phyloP scores from a whole-genome alignment of 768 basidiomycete genomes.

The Phaeotremella fagi region DNA sequence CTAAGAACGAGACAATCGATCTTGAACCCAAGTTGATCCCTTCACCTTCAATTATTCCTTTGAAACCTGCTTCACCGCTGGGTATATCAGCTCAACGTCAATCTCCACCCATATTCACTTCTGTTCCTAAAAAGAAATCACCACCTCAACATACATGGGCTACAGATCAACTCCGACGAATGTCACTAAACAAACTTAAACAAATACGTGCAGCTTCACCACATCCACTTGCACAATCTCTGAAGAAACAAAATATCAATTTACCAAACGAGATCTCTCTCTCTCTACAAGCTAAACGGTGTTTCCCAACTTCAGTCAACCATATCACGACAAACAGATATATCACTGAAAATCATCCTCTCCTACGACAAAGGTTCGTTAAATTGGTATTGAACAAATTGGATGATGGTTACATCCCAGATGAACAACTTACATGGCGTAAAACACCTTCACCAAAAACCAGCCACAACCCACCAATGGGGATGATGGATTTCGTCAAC shows the following conservation, averaged over 20 bases:
- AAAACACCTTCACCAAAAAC: neutral
- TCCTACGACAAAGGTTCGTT: conserved; percentile 19
- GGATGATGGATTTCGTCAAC: conserved; percentile 29
- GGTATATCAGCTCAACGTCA: too few species aligned
- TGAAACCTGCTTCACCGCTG: neutral
- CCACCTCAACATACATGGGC: conserved; percentile 16
- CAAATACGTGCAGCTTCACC: conserved; percentile 36
- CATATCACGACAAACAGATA: conserved; percentile 9
- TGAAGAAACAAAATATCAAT: conserved; percentile 24
- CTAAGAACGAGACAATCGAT: too few species aligned
- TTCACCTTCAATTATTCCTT: neutral
- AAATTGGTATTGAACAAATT: conserved; percentile 13
- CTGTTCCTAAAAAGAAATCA: neutral
- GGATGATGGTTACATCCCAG: conserved; percentile 18
- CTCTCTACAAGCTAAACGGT: conserved; percentile 24
- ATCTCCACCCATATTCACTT: too few species aligned
- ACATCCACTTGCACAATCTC: conserved; percentile 30
- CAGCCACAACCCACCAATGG: conserved; percentile 14
- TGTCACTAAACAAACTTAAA: conserved; percentile 25
- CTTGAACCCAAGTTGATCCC: too few species aligned
- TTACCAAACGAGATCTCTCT: conserved; percentile 37
- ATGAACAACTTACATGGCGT: conserved; percentile 5
- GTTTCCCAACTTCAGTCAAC: conserved; percentile 36
- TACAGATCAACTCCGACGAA: conserved; percentile 26
- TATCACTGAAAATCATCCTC: conserved; percentile 20